Percentiles rank a stretch among this genome's conserved stretches.
These are phyloP conservation scores for Tylopilus intermedius DNA, from an alignment of 768 basidiomycete genomes.

Conservation along the genomic window DNA sequence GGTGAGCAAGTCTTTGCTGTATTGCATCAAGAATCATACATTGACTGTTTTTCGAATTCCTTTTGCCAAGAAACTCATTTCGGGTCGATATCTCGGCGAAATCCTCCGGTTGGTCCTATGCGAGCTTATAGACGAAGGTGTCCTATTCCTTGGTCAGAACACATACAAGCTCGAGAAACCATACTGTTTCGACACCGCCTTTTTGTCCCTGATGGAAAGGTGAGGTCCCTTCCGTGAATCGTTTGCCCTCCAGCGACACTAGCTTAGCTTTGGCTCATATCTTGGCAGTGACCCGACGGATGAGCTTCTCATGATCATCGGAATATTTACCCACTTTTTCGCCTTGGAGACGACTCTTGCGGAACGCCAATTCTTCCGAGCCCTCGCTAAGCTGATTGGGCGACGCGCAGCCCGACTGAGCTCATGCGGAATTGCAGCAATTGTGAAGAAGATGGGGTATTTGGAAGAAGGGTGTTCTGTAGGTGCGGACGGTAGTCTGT, in stretches of 20 bases:
- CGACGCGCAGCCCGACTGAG: slow-evolving; percentile 86
- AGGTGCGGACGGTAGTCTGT: slow-evolving; percentile 91
- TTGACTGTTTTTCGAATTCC: not conserved
- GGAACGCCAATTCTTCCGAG: slow-evolving; percentile 96
- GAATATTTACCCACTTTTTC: slow-evolving; percentile 97
- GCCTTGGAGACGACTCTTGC: slow-evolving; percentile 93
- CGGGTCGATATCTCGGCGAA: slow-evolving; percentile 93
- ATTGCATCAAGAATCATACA: not conserved
- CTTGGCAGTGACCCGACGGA: slow-evolving; percentile 82
- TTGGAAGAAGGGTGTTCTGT: slow-evolving; percentile 86
- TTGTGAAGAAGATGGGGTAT: slow-evolving; percentile 87
- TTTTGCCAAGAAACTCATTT: slow-evolving; percentile 76
- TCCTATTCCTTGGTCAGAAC: slow-evolving; percentile 95
- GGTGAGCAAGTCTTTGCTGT: slow-evolving; percentile 35
- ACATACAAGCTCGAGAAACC: slow-evolving; percentile 97
- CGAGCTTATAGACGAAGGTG: slow-evolving; percentile 94
- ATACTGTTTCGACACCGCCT: slow-evolving; percentile 93
- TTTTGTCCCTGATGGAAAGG: slow-evolving; percentile 96
- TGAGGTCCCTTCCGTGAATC: slow-evolving; percentile 21
- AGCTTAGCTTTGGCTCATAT: not conserved
- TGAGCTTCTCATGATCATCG: slow-evolving; percentile 93
- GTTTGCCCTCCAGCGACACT: not conserved
- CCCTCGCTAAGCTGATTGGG: slow-evolving; percentile 85
- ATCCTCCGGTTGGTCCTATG: slow-evolving; percentile 91
- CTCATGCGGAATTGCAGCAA: slow-evolving; percentile 72